Evolutionary conservation across 768 basidiomycete genomes (phyloP).

Genomic region (Kwoniella pini): DNA sequence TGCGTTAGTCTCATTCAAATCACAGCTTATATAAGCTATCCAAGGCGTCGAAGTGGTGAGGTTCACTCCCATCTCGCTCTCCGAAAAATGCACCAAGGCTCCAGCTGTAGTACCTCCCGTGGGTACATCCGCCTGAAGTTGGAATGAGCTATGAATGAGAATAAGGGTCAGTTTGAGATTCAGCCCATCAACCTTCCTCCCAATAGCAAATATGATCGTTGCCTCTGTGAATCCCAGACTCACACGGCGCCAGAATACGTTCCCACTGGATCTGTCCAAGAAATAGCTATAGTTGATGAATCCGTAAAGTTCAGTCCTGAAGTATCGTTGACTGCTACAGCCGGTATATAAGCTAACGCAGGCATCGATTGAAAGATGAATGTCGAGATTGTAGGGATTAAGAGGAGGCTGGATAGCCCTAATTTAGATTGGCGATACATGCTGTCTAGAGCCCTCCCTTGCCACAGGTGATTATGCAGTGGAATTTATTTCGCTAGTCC

Average conservation of each 20-base stretch:
- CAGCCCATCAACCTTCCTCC: not conserved
- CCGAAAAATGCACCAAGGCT: conserved; percentile 79
- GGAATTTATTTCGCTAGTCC: no score
- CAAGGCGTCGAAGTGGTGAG: conserved; percentile 72
- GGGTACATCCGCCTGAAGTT: conserved; percentile 48
- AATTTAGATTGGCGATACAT: not conserved
- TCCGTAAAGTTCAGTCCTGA: conserved; percentile 62
- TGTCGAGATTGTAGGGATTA: conserved; percentile 34
- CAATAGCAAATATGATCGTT: not conserved
- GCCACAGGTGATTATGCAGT: no score
- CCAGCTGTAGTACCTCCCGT: conserved; percentile 62
- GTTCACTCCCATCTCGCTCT: conserved; percentile 58
- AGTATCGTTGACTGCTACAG: conserved; percentile 69
- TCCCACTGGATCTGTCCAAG: conserved; percentile 58
- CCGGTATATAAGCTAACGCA: conserved; percentile 66
- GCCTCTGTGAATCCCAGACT: no score
- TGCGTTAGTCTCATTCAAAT: conserved; percentile 69
- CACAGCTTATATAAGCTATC: conserved; percentile 87
- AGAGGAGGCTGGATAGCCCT: conserved; percentile 22
- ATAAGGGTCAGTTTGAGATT: no score
- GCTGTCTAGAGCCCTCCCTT: not conserved
- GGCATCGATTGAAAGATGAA: conserved; percentile 21
- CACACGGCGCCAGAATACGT: conserved; percentile 45
- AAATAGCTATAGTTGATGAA: conserved; percentile 60
- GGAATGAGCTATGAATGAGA: conserved; percentile 41